phyloP scores from a whole-genome alignment of 2,329 filamentous ascomycete genomes.

The Zarea fungicola region DNA sequence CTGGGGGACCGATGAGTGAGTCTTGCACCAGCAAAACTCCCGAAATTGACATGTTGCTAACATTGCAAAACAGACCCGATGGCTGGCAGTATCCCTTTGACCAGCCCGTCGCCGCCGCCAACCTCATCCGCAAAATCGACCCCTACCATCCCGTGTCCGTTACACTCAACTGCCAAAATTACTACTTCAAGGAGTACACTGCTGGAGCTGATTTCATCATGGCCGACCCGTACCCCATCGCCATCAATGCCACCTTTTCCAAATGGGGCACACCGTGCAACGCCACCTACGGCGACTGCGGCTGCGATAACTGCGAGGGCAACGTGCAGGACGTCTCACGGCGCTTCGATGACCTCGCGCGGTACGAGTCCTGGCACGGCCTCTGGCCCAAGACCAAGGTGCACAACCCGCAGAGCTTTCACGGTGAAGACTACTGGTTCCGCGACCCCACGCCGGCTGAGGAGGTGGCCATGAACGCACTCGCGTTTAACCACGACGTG shows the following conservation, averaged over 20 bases:
- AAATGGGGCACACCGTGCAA: conserved; percentile 54
- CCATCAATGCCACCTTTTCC: conserved; percentile 48
- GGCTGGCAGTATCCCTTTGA: conserved; percentile 51
- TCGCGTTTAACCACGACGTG: conserved; percentile 42
- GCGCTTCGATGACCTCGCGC: conserved; percentile 34
- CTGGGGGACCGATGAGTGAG: conserved; percentile 42
- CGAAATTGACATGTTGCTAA: neutral
- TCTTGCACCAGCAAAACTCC: neutral
- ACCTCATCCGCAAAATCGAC: conserved; percentile 45
- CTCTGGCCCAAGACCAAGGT: conserved; percentile 38
- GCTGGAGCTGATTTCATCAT: conserved; percentile 54
- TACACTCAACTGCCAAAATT: conserved; percentile 57
- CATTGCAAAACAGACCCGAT: conserved; percentile 36
- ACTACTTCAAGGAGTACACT: conserved; percentile 52
- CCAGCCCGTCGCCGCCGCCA: conserved; percentile 36
- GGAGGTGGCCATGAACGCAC: conserved; percentile 38
- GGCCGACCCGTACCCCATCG: conserved; percentile 56
- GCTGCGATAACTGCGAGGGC: conserved; percentile 56
- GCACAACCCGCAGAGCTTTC: conserved; percentile 43
- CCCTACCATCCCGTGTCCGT: conserved; percentile 57
- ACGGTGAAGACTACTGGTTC: conserved; percentile 43
- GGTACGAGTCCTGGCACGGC: conserved; percentile 37
- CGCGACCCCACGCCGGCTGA: conserved; percentile 40
- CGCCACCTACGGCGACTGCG: conserved; percentile 55
- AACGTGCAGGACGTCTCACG: conserved; percentile 45